Evolutionary conservation across 2,329 filamentous ascomycete genomes (phyloP).

Genomic region (Curvularia sp.): DNA sequence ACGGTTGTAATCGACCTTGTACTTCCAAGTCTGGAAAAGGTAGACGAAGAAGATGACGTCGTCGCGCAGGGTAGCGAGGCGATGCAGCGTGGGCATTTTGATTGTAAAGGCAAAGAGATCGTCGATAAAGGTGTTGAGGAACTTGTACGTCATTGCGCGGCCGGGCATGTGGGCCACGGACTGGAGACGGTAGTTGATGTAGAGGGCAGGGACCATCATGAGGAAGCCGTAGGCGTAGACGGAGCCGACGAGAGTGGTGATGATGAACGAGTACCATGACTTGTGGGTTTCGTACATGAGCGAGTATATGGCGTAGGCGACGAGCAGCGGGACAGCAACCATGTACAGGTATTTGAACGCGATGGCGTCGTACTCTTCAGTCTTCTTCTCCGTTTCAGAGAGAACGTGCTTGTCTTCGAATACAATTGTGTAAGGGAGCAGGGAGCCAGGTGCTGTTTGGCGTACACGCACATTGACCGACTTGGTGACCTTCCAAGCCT

Average conservation of each 20-base stretch:
- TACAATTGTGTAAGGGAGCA: constrained; percentile 78
- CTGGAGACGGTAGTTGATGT: constrained; percentile 98
- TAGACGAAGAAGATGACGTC: constrained; percentile 99
- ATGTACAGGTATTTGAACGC: constrained; percentile 98
- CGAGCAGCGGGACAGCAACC: constrained; percentile 83
- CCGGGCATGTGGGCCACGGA: constrained; percentile 94
- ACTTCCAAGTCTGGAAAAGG: constrained; percentile 91
- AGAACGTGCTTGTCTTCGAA: constrained; percentile 98
- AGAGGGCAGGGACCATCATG: constrained; percentile 97
- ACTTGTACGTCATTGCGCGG: constrained; percentile 98
- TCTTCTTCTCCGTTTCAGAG: constrained; percentile 94
- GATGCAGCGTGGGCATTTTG: constrained; percentile 96
- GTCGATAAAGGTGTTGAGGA: constrained; percentile 98
- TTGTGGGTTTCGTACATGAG: constrained; percentile 94
- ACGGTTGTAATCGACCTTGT: constrained; percentile 87
- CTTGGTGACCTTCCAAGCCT: constrained; percentile 96
- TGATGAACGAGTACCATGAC: constrained; percentile 96
- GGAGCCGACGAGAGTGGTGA: constrained; percentile 91
- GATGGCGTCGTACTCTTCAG: constrained; percentile 96
- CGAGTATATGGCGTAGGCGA: constrained; percentile 90
- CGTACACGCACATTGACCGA: constrained; percentile 87
- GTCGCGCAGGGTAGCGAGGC: constrained; percentile 89
- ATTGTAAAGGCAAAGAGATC: constrained; percentile 98
- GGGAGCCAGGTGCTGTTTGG: constrained; percentile 69
- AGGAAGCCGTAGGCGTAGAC: constrained; percentile 98